Conservation (phyloP, 495 filamentous ascomycete genomes). For the Bacidia rubella region DNA sequence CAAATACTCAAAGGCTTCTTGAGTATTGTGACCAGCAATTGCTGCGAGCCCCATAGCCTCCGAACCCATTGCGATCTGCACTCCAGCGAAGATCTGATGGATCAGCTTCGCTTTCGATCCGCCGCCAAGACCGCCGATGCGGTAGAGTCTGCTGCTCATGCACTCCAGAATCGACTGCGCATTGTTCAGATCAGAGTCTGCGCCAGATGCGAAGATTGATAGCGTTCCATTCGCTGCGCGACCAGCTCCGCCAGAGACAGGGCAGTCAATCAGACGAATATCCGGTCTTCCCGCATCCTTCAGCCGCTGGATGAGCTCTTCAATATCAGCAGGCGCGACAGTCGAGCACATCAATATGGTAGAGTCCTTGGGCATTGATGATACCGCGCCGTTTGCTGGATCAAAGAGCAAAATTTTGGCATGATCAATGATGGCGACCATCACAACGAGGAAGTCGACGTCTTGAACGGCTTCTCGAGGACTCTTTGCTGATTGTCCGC, state of each 20-base stretch:
- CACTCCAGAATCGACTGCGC: constrained; percentile 47
- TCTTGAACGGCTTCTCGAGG: constrained; percentile 49
- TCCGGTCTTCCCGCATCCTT: constrained; percentile 41
- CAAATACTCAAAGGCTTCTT: constrained; percentile 40
- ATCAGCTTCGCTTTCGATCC: constrained; percentile 86
- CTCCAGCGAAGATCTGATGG: constrained; percentile 68
- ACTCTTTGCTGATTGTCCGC: constrained; percentile 47
- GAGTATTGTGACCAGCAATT: constrained; percentile 49
- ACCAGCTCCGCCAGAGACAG: constrained; percentile 64
- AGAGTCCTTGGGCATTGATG: constrained; percentile 40
- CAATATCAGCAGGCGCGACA: constrained; percentile 52
- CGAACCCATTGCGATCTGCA: constrained; percentile 57
- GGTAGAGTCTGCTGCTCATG: constrained; percentile 57
- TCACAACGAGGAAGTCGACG: constrained; percentile 53
- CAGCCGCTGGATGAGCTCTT: constrained; percentile 44
- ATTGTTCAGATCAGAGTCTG: constrained; percentile 40
- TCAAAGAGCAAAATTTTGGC: constrained; percentile 53
- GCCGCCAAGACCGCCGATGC: constrained; percentile 60
- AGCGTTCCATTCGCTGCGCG: constrained; percentile 65
- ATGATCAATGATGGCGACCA: constrained; percentile 68
- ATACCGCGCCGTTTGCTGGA: constrained; percentile 41
- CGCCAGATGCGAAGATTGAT: constrained; percentile 66
- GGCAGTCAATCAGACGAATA: constrained; percentile 56
- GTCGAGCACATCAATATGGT: constrained; percentile 63
- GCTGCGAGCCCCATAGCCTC: constrained; percentile 65